Evolutionary conservation across 495 filamentous ascomycete species (phyloP), one percentile per base, ranked within the genome.

Genomic region (Astrothelium subdiscretum): DNA sequence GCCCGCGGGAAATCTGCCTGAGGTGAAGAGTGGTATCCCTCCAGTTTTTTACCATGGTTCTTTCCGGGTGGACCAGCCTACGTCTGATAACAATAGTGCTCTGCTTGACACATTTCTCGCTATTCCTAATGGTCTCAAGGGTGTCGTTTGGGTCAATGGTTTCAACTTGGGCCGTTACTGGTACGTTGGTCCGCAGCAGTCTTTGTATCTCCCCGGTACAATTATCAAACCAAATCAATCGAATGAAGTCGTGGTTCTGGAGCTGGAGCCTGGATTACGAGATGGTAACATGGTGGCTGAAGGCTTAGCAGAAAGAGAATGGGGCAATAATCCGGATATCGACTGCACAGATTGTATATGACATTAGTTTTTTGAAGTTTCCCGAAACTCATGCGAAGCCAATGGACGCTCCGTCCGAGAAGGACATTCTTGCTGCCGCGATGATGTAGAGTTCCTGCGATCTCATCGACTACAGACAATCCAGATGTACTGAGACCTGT

Each of bases 131-230:
- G 75, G 75, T 60, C 70, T 73, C 2, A 80, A 79, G 66, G 78
- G 77, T 0, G 72, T 71, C 31, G 74, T 79, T 0, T 80, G 73
- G 74, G 76, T 80, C 10, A 80, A 79, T 63, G 75, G 72, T 18
- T 70, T 74, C 24, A 76, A 80, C 58, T 65, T 80, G 0, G 77
- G 78, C 12, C 68, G 76, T 12, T 79, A 78, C 57, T 80, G 77
- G 78, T 65, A 67, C 22, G 70, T 80, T 24, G 77, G 77, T 0
- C 76, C 76, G 5, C 77, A 79, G 69, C 77, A 80, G 63, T 75
- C 73, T n/a, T 61, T 79, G 3, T 80, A 77, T 60, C 61, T 79
- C 5, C 77, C 76, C 0, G 75, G 74, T 12, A 58, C 5, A 67
- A 67, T 13, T 60, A 72, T 48, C 60, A 77, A 15, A 69, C 63